A percentile compares a stretch with the other conserved stretches of the same genome.
These are phyloP conservation scores for Fragosphaeria purpurea DNA, from an alignment of 2,329 filamentous ascomycete species.

Conservation along the genomic window DNA sequence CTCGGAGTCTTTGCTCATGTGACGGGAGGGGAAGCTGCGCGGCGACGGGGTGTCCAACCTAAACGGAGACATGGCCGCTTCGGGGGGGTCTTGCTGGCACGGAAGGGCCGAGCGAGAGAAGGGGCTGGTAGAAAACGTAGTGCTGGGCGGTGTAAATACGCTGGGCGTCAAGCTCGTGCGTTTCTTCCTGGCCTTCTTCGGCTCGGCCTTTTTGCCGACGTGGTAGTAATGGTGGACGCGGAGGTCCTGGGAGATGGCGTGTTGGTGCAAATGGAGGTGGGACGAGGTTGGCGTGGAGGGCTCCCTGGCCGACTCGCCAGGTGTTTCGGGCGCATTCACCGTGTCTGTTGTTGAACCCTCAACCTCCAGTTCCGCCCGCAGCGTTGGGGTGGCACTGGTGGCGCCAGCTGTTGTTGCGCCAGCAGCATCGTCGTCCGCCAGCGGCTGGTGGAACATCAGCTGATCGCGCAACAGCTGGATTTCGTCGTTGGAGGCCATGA, in stretches of 20 bases:
- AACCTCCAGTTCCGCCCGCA: conserved; percentile 60
- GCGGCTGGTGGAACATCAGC: conserved; percentile 66
- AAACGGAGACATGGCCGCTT: too few species aligned
- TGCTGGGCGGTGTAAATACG: conserved; percentile 45
- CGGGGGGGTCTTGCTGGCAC: conserved; percentile 1
- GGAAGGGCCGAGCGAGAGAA: conserved; percentile 21
- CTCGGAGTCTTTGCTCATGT: conserved; percentile 40
- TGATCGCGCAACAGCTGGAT: conserved; percentile 80
- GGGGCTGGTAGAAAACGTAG: conserved; percentile 30
- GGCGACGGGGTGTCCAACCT: conserved; percentile 14
- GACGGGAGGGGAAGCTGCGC: conserved; percentile 28
- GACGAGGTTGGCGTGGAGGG: neutral
- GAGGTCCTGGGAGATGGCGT: conserved; percentile 57
- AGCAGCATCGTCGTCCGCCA: conserved; percentile 26
- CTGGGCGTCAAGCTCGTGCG: conserved; percentile 53
- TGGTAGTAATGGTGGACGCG: conserved; percentile 97
- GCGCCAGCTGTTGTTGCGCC: conserved; percentile 14
- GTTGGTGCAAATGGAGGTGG: conserved; percentile 11
- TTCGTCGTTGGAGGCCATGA: conserved; percentile 86
- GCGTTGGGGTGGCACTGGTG: conserved; percentile 35
- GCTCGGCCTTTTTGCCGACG: conserved; percentile 46
- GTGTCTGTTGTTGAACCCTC: neutral
- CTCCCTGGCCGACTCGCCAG: conserved; percentile 7
- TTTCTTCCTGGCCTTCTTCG: conserved; percentile 60
- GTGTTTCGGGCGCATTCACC: neutral